A percentile compares a stretch with the other conserved stretches of the same genome.
phyloP scores from a whole-genome alignment of 1,284 basidiomycete species.

The Takashimella tepidaria region DNA sequence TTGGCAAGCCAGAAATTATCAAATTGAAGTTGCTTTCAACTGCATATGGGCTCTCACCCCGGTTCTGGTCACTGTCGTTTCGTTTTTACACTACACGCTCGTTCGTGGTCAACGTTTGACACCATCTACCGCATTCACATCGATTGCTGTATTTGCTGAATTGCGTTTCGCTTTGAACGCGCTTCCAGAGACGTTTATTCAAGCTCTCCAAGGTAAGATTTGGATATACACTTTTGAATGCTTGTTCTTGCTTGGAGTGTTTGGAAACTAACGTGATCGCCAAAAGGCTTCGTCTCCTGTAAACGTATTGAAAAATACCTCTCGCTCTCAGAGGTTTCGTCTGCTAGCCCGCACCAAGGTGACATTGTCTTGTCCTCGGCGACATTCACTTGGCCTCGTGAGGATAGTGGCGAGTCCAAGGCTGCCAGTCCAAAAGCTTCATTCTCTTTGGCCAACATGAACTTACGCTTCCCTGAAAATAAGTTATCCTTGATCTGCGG shows the following conservation, averaged over 20 bases:
- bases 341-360: slow-evolving; percentile 55
- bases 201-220: slow-evolving; percentile 63
- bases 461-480: slow-evolving; percentile 69
- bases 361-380: slow-evolving; percentile 71
- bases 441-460: slow-evolving; percentile 76
- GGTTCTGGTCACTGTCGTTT: slow-evolving; percentile 46
- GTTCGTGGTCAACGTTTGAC: slow-evolving; percentile 59
- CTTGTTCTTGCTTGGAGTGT: slow-evolving; percentile 1
- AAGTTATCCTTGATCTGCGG: slow-evolving; percentile 78
- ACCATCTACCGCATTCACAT: slow-evolving; percentile 79
- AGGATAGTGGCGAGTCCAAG: slow-evolving; percentile 43
- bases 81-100: slow-evolving; percentile 60
- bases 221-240: not conserved
- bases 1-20: slow-evolving; percentile 78
- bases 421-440: slow-evolving; percentile 62
- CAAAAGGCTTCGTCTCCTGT: slow-evolving; percentile 64
- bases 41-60: slow-evolving; percentile 60
- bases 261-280: slow-evolving; percentile 41
- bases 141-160: slow-evolving; percentile 69
- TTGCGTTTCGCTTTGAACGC: slow-evolving; percentile 67
- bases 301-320: slow-evolving; percentile 88
- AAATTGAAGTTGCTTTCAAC: slow-evolving; percentile 77
- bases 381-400: slow-evolving; percentile 83
- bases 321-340: slow-evolving; percentile 61
- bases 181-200: slow-evolving; percentile 83